Evolutionary conservation across 2,329 filamentous ascomycete genomes (phyloP).

Genomic region (Geoglossum cookeanum): DNA sequence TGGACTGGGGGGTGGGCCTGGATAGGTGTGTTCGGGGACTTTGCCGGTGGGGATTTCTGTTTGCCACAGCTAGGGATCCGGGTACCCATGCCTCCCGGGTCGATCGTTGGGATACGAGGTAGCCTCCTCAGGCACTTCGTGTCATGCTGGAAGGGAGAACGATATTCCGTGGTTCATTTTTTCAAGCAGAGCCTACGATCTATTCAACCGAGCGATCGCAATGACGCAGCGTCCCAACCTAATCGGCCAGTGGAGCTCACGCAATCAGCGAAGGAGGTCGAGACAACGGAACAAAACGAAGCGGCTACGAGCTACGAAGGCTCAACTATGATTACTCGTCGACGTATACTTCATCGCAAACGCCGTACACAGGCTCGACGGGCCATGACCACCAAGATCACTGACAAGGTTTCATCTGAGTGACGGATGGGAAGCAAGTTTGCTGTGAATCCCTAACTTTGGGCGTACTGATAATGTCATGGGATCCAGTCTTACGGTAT

Average conservation of each 20-base stretch:
- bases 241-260: background rate
- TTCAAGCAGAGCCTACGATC: background rate
- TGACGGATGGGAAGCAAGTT: background rate
- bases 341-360: background rate
- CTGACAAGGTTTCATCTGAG: background rate
- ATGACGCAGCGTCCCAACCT: background rate
- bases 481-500: background rate
- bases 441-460: background rate
- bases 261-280: background rate
- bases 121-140: background rate
- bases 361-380: background rate
- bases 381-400: background rate
- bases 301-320: background rate
- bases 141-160: background rate
- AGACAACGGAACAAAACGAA: background rate
- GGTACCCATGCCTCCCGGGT: background rate
- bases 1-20: background rate
- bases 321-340: background rate
- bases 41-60: background rate
- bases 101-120: background rate
- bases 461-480: background rate
- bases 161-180: background rate
- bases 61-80: background rate
- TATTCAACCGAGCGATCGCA: background rate
- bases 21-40: background rate